These are phyloP conservation scores for Glutinoglossum americanum DNA, from an alignment of 495 filamentous ascomycete genomes.

Conservation along the genomic window DNA sequence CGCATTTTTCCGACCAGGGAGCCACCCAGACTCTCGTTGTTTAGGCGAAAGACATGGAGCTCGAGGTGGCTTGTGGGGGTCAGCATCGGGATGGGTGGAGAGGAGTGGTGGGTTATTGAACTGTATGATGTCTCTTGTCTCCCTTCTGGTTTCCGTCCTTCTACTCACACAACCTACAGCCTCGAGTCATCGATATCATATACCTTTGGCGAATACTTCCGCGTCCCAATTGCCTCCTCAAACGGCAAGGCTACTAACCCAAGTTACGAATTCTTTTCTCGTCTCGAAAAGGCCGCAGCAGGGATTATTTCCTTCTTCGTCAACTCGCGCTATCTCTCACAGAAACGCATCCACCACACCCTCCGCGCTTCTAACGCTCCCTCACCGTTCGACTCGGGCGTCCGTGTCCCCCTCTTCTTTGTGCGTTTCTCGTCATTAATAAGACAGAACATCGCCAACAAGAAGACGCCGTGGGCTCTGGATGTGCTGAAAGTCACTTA, in stretches of 20 bases:
- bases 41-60: conserved; percentile 38
- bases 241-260: conserved; percentile 4
- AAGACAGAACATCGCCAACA: not conserved
- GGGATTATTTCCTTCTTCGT: conserved; percentile 19
- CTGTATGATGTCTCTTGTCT: conserved; percentile 20
- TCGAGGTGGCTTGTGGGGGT: conserved; percentile 46
- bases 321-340: conserved; percentile 14
- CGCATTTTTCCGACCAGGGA: conserved; percentile 33
- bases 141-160: too few species aligned
- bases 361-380: conserved; percentile 12
- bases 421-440: conserved; percentile 6
- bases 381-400: not conserved
- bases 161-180: not conserved
- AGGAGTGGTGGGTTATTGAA: conserved; percentile 56
- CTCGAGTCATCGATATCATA: conserved; percentile 3
- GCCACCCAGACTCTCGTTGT: conserved; percentile 36
- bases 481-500: conserved; percentile 32
- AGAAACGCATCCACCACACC: conserved; percentile 15
- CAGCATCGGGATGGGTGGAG: conserved; percentile 47
- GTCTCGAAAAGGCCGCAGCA: conserved; percentile 18
- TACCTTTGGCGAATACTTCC: conserved; percentile 3
- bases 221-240: conserved; percentile 6
- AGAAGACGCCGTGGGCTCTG: conserved; percentile 24
- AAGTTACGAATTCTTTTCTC: conserved; percentile 14
- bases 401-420: conserved; percentile 1